Base-by-base conservation (phyloP, 192 early-diverging fungal genomes). In the Diversispora epigaea region DNA sequence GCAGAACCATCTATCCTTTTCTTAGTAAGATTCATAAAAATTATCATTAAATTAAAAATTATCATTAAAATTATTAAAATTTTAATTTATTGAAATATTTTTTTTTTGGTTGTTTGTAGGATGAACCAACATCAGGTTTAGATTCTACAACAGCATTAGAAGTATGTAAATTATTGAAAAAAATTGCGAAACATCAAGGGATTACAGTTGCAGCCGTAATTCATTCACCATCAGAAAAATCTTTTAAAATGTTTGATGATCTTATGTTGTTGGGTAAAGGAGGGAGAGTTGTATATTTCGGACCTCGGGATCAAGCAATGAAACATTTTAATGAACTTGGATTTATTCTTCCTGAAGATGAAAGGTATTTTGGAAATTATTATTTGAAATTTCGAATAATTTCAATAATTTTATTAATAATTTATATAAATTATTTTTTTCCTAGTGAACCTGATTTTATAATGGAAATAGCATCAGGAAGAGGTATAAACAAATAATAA, bases 51-150 rank as follows among this genome's bases (percentile, higher is more conserved):
- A 62, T n/a, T n/a, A 43, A 43, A 17, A 40, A 9, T 19, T 1
- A n/a, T 19, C 12, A 41, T n/a, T n/a, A n/a, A n/a, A n/a, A n/a
- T n/a, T n/a, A n/a, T n/a, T n/a, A n/a, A n/a, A n/a, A n/a, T n/a
- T n/a, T n/a, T n/a, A n/a, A n/a, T 22, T 22, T 3, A 22, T 66
- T 10, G 17, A 32, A 32, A 50, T 40, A 41, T 58, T 66, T 49
- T 43, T 43, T 58, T 58, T 58, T 58, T 25, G 2, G 5, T 2
- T 2, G 2, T 14, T 64, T 60, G 0, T 72, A 79, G 76, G 91
- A 92, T 76, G 91, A 92, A 44, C 91, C 91, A 10, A 92, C 91
- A 8, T 88, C 86, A 45, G 91, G 91, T 32, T 70, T 92, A 39
- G 91, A 92, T 77, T 83, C 87, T 46, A 82, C 86, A 15, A 91